Percentiles rank a stretch among this genome's conserved stretches.
phyloP scores from a whole-genome alignment of 768 basidiomycete genomes.

The Mycena olivaceomarginata region DNA sequence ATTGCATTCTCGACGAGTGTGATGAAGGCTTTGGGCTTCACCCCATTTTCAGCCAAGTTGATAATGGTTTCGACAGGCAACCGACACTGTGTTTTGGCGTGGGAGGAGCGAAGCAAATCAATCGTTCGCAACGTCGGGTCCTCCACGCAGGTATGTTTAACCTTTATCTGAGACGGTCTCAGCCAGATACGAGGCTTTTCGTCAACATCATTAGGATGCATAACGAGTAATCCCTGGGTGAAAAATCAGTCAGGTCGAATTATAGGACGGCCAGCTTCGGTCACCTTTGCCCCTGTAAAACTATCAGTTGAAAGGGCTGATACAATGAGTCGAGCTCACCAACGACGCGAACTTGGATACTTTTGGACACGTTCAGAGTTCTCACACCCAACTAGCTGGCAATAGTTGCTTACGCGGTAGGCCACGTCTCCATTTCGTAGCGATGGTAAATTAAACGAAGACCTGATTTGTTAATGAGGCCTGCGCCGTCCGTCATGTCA shows the following conservation, averaged over 20 bases:
- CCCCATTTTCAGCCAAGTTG: conserved; percentile 80
- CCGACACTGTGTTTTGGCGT: conserved; percentile 64
- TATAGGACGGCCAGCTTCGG: background rate
- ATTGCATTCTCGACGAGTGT: conserved; percentile 54
- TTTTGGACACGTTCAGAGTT: too few relatives aligned
- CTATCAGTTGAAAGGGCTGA: background rate
- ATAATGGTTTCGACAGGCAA: conserved; percentile 77
- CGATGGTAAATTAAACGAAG: conserved; percentile 51
- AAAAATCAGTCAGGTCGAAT: background rate
- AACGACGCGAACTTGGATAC: conserved; percentile 59
- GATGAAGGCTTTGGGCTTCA: conserved; percentile 63
- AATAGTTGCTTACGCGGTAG: conserved; percentile 51
- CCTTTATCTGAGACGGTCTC: conserved; percentile 60
- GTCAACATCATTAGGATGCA: conserved; percentile 51
- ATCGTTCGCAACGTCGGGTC: conserved; percentile 68
- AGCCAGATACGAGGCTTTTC: conserved; percentile 54
- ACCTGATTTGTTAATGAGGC: conserved; percentile 57
- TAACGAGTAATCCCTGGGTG: conserved; percentile 52
- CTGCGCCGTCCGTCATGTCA: conserved; percentile 65
- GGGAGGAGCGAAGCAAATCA: conserved; percentile 72
- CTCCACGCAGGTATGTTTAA: conserved; percentile 51
- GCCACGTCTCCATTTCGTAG: conserved; percentile 55
- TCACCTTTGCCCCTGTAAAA: conserved; percentile 36
- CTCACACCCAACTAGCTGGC: too few relatives aligned
- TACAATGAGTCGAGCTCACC: conserved; percentile 44